These are phyloP conservation scores for Castanea crenata DNA, from an alignment of 306 rosid genomes.

Conservation along the genomic window DNA sequence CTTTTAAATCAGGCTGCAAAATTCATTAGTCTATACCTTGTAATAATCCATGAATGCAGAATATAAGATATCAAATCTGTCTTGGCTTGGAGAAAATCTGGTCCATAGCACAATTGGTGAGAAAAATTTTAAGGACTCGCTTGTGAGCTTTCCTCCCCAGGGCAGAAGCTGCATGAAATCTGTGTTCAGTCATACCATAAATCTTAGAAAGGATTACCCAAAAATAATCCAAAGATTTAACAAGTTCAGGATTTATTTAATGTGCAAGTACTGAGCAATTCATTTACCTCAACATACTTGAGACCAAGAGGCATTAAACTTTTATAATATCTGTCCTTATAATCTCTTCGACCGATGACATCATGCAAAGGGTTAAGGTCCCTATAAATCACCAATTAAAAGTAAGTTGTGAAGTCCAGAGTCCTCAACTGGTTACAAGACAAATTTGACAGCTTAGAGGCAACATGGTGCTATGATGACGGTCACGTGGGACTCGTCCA, in stretches of 20 bases:
- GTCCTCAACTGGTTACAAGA: not conserved
- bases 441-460: not conserved
- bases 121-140: slow-evolving; percentile 76
- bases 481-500: not conserved
- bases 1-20: not conserved
- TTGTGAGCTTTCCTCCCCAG: slow-evolving; percentile 98
- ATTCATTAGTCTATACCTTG: slow-evolving; percentile 48
- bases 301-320: slow-evolving; percentile 72
- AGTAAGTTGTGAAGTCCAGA: not conserved
- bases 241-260: not conserved
- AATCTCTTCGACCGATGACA: slow-evolving; percentile 52
- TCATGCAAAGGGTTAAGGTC: slow-evolving; percentile 92
- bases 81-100: slow-evolving; percentile 59
- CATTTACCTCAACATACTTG: slow-evolving; percentile 71
- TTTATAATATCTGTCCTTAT: slow-evolving; percentile 75
- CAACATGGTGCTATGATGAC: not conserved
- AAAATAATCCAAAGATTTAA: not conserved
- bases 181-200: slow-evolving; percentile 50
- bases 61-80: slow-evolving; percentile 53
- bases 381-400: slow-evolving; percentile 40
- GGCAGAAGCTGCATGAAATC: slow-evolving; percentile 91
- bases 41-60: slow-evolving; percentile 85
- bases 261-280: not conserved
- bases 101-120: slow-evolving; percentile 98
- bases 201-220: slow-evolving; percentile 30